Conservation (phyloP, 83 land plant genomes). For the Isoetes engelmannii region DNA sequence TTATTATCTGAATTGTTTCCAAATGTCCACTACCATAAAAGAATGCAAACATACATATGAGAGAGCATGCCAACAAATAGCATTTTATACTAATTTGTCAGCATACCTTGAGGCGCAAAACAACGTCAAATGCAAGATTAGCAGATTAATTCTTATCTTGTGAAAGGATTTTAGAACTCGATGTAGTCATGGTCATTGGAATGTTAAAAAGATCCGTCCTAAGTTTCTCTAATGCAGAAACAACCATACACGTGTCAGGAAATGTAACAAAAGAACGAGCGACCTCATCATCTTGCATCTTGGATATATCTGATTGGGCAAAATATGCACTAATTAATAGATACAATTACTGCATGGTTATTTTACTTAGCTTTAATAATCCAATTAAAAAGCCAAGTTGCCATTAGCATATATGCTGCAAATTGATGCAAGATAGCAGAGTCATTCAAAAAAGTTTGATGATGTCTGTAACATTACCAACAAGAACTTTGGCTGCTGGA, state of each 20-base stretch:
- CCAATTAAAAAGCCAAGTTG: too few relatives aligned
- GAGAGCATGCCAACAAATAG: background rate
- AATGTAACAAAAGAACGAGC: background rate
- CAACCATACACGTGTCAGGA: too few relatives aligned
- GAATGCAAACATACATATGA: background rate
- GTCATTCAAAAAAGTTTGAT: too few relatives aligned
- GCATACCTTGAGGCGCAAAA: slow-evolving; percentile 76
- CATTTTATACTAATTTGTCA: too few relatives aligned
- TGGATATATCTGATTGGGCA: slow-evolving; percentile 60
- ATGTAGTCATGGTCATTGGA: slow-evolving; percentile 92
- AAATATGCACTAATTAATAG: background rate
- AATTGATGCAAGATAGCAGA: too few relatives aligned
- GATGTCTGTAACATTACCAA: slow-evolving; percentile 42
- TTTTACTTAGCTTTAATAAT: too few relatives aligned
- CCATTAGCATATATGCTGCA: too few relatives aligned
- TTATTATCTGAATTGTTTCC: slow-evolving; percentile 90
- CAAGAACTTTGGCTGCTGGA: slow-evolving; percentile 94
- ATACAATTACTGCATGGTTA: too few relatives aligned
- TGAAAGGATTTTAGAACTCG: slow-evolving; percentile 91
- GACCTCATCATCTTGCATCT: slow-evolving; percentile 96
- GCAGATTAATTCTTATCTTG: slow-evolving; percentile 94
- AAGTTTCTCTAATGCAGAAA: slow-evolving; percentile 54
- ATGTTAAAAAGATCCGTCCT: slow-evolving; percentile 74
- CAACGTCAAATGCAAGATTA: slow-evolving; percentile 88
- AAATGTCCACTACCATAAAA: slow-evolving; percentile 82